Evolutionary conservation across 352 stramenopile species (phyloP).

Genomic region (Globisporangium camurandrum): DNA sequence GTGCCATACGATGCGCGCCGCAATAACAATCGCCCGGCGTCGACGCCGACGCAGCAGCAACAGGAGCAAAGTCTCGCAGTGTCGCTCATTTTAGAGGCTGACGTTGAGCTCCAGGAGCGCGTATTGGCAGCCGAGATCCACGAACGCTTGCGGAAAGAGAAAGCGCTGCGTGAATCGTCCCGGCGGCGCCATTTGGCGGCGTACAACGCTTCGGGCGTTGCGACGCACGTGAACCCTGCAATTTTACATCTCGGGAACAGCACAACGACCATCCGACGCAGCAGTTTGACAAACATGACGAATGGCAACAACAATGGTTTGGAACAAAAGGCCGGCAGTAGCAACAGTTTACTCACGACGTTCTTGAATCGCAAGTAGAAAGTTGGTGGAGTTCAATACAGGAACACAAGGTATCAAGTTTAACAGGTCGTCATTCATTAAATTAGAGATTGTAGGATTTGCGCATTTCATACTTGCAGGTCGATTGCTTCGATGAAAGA

Average conservation of each 20-base stretch:
- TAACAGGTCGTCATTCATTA: no score
- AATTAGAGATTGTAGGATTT: no score
- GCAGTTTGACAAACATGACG: no score
- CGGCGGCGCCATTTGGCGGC: conserved; percentile 25
- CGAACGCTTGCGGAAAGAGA: conserved; percentile 35
- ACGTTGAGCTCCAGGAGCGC: conserved; percentile 29
- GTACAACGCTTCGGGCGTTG: conserved; percentile 15
- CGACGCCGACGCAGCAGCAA: conserved; percentile 3
- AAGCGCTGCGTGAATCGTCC: conserved; percentile 28
- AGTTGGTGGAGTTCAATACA: no score
- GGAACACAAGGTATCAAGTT: no score
- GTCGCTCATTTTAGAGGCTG: conserved; percentile 22
- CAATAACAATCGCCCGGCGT: not conserved
- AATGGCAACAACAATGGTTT: not conserved
- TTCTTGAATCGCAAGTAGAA: conserved; percentile 12
- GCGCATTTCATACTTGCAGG: no score
- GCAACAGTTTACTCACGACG: conserved; percentile 5
- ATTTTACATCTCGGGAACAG: conserved; percentile 13
- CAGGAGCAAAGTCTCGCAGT: conserved; percentile 20
- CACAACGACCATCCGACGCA: conserved; percentile 10
- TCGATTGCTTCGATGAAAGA: no score
- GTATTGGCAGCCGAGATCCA: conserved; percentile 30
- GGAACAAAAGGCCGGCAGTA: conserved; percentile 3
- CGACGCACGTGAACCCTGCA: conserved; percentile 12
- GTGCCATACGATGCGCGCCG: conserved; percentile 1